phyloP scores from a whole-genome alignment of 768 basidiomycete genomes.

The Tulasnella sp. region DNA sequence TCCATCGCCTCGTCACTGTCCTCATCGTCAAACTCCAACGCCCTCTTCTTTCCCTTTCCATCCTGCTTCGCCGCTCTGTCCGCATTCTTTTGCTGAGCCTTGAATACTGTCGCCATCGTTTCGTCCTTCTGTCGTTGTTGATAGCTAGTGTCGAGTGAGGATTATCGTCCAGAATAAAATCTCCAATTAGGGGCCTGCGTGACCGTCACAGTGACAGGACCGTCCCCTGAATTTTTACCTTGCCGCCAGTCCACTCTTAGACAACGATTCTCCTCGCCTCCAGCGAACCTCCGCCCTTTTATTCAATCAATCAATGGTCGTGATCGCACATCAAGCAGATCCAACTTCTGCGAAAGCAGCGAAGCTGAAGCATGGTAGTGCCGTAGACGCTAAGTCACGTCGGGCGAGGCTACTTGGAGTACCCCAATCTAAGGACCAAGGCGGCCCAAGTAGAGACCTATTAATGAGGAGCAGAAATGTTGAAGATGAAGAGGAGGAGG shows the following conservation, averaged over 20 bases:
- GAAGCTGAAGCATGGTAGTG: not conserved
- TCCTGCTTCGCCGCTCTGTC: conserved; percentile 19
- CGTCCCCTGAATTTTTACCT: conserved; percentile 1
- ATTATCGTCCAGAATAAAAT: conserved; percentile 22
- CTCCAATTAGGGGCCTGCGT: conserved; percentile 10
- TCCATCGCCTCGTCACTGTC: conserved; percentile 42
- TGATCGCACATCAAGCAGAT: not conserved
- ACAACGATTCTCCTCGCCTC: not conserved
- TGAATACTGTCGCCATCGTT: conserved; percentile 29
- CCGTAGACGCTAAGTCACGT: not conserved
- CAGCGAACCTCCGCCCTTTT: not conserved
- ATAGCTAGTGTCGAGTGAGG: not conserved
- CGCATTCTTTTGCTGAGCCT: conserved; percentile 31
- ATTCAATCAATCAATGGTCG: not conserved
- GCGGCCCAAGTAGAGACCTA: conserved; percentile 6
- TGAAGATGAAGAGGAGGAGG: conserved; percentile 3
- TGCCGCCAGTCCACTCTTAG: not conserved
- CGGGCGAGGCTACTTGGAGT: not conserved
- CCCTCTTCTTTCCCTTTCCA: conserved; percentile 41
- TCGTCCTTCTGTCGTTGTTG: not conserved
- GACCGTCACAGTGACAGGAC: not conserved
- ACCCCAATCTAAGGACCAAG: not conserved
- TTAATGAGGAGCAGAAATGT: conserved; percentile 10
- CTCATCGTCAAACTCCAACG: conserved; percentile 29
- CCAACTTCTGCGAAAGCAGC: not conserved